These are phyloP conservation scores for Metarhizium sp. DNA, from an alignment of 2,329 filamentous ascomycete species.

Conservation along the genomic window DNA sequence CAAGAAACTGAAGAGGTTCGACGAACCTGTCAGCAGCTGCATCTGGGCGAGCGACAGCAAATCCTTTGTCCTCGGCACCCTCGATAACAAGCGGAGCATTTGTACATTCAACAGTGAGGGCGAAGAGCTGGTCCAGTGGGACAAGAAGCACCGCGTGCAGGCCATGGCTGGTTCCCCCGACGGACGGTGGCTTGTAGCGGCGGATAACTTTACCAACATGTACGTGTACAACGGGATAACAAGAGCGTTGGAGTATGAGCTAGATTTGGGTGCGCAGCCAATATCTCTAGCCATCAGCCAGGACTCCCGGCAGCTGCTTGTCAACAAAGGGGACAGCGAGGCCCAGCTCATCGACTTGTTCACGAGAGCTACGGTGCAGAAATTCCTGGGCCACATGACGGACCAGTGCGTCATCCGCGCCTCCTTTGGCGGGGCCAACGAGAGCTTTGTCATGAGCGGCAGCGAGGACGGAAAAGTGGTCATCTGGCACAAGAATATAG, in stretches of 20 bases:
- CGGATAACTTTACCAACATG: constrained; percentile 60
- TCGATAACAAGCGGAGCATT: constrained; percentile 58
- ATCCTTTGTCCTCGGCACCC: constrained; percentile 69
- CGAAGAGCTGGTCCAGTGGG: constrained; percentile 55
- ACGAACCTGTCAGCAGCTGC: constrained; percentile 79
- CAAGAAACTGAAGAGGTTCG: constrained; percentile 57
- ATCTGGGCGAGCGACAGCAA: constrained; percentile 77
- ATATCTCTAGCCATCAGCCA: constrained; percentile 74
- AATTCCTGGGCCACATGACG: constrained; percentile 67
- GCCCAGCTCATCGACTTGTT: constrained; percentile 72
- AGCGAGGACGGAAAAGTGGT: constrained; percentile 74
- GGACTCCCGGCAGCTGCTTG: constrained; percentile 71
- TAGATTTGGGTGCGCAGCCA: constrained; percentile 54
- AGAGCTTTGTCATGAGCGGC: constrained; percentile 85
- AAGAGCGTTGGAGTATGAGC: constrained; percentile 64
- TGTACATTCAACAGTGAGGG: constrained; percentile 62
- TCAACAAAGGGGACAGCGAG: constrained; percentile 71
- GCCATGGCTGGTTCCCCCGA: constrained; percentile 78
- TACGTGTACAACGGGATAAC: constrained; percentile 76
- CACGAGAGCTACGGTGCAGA: constrained; percentile 60
- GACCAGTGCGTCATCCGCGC: constrained; percentile 73
- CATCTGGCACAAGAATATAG: constrained; percentile 86
- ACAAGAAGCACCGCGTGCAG: constrained; percentile 64
- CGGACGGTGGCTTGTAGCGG: constrained; percentile 69
- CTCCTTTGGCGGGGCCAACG: constrained; percentile 78